A percentile compares a stretch with the other conserved stretches of the same genome.
Conservation (phyloP, 1,139 yeast species). For the Lodderomyces metapsilosis region DNA sequence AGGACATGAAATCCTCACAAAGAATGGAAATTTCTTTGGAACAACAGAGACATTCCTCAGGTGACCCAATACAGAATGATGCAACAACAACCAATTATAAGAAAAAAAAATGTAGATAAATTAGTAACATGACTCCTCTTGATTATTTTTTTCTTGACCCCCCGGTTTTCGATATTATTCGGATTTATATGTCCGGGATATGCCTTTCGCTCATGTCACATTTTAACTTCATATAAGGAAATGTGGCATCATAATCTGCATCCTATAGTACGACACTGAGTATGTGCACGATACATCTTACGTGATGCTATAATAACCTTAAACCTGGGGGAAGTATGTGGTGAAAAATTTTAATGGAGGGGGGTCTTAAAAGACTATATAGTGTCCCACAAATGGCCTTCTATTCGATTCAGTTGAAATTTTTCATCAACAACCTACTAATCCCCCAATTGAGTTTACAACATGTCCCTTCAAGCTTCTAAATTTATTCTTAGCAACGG, state of each 20-base stretch:
- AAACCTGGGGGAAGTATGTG: not conserved
- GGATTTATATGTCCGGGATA: not conserved
- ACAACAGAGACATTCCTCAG: no score
- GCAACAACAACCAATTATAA: no score
- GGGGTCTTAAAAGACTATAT: not conserved
- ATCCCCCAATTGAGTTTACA: no score
- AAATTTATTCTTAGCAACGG: slow-evolving; percentile 15
- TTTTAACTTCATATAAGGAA: not conserved
- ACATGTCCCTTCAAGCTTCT: slow-evolving; percentile 12
- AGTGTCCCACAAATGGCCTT: not conserved
- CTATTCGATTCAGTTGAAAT: not conserved
- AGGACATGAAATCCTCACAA: no score
- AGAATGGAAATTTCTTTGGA: no score
- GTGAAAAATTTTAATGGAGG: not conserved
- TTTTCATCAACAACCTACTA: not conserved
- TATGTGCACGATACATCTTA: not conserved
- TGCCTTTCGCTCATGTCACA: not conserved
- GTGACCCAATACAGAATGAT: no score
- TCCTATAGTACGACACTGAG: not conserved
- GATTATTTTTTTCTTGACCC: not conserved
- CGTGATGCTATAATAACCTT: not conserved
- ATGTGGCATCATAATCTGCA: slow-evolving; percentile 1
- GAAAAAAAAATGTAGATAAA: no score
- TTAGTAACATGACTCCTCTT: no score
- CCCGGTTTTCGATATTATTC: no score